Percentiles rank a stretch among this genome's conserved stretches.
These are phyloP conservation scores for Odontarrhena argentea DNA, from an alignment of 345 rosid species.

Conservation along the genomic window DNA sequence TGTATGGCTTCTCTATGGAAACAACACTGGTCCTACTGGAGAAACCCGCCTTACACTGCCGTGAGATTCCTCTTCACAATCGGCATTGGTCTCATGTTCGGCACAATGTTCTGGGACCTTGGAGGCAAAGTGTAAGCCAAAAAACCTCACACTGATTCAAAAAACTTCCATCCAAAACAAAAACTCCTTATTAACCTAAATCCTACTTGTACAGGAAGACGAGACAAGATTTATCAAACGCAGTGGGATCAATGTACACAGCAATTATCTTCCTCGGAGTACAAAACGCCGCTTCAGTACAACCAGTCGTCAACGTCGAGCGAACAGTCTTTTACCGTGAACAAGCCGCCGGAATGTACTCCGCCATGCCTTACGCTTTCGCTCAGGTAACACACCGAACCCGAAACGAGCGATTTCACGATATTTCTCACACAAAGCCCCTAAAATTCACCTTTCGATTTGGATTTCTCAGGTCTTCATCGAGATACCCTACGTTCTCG, in stretches of 20 bases:
- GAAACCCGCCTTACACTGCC: conserved; percentile 72
- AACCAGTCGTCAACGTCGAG: conserved; percentile 72
- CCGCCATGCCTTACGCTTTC: conserved; percentile 72
- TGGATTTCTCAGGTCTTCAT: conserved; percentile 44
- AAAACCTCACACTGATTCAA: neutral
- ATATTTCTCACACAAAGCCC: neutral
- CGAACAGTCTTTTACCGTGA: conserved; percentile 80
- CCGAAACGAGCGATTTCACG: neutral
- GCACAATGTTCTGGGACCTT: conserved; percentile 71
- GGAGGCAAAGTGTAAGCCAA: conserved; percentile 62
- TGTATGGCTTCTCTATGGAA: conserved; percentile 74
- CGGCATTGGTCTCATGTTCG: conserved; percentile 60
- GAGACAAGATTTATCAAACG: conserved; percentile 57
- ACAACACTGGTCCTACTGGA: conserved; percentile 76
- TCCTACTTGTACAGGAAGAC: conserved; percentile 22
- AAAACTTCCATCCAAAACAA: neutral
- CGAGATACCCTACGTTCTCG: conserved; percentile 60
- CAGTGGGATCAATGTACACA: conserved; percentile 77
- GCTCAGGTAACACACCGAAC: conserved; percentile 43
- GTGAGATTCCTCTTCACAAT: conserved; percentile 65
- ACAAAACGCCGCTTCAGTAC: conserved; percentile 60
- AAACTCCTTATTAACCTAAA: neutral
- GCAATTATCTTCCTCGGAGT: conserved; percentile 73
- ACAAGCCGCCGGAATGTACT: conserved; percentile 83
- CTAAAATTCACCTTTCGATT: neutral